Conservation (phyloP, 192 early-diverging fungal species). For the Cetraspora pellucida region DNA sequence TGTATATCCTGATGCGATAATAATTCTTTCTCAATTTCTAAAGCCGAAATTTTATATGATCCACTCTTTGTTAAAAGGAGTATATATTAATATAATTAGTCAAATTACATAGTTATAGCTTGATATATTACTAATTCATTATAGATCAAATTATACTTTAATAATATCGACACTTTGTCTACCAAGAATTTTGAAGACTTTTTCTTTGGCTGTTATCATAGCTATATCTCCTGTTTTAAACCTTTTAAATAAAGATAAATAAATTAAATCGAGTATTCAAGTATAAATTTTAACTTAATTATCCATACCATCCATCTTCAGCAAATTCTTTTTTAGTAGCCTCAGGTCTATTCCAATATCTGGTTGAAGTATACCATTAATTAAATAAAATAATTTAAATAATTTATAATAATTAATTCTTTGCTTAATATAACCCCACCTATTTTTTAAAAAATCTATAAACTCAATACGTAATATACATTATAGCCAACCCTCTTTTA, state of each 20-base stretch:
- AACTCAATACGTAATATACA: too few species aligned
- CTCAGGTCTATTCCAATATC: conserved; percentile 73
- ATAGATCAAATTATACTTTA: conserved; percentile 51
- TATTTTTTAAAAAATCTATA: too few species aligned
- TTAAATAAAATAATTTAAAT: neutral
- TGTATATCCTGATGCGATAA: conserved; percentile 59
- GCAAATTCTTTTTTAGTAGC: conserved; percentile 73
- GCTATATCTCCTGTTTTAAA: conserved; percentile 84
- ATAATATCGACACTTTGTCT: conserved; percentile 84
- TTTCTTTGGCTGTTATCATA: conserved; percentile 50
- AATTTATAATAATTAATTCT: conserved; percentile 5
- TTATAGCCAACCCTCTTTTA: too few species aligned
- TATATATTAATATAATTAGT: neutral
- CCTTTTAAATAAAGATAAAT: conserved; percentile 32
- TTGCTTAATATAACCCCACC: too few species aligned
- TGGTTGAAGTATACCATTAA: conserved; percentile 15
- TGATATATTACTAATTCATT: too few species aligned
- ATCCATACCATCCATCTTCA: conserved; percentile 65
- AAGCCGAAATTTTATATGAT: conserved; percentile 82
- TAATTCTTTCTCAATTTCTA: conserved; percentile 84
- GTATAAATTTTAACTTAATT: neutral
- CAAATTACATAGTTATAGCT: too few species aligned
- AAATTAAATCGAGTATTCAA: neutral
- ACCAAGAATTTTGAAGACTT: conserved; percentile 75
- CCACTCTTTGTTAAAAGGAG: conserved; percentile 53